These are phyloP conservation scores for Ambispora gerdemannii DNA, from an alignment of 192 early-diverging fungal species.

Conservation along the genomic window DNA sequence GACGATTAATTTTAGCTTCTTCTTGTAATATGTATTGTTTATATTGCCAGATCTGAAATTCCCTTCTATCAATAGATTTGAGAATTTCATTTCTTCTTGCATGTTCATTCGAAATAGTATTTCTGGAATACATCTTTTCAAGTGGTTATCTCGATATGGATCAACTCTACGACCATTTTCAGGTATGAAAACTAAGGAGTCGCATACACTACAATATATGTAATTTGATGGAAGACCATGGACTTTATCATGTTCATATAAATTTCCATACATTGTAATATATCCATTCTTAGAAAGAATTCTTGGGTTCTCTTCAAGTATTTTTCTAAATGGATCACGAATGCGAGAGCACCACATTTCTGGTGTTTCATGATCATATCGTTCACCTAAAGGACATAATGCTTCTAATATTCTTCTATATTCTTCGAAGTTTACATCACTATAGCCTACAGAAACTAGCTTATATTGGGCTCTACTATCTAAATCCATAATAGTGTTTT, in stretches of 20 bases:
- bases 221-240: background rate
- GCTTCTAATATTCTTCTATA: background rate
- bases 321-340: too few species aligned
- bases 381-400: background rate
- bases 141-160: background rate
- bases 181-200: conserved; percentile 18
- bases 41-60: conserved; percentile 10
- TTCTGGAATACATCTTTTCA: background rate
- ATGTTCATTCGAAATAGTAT: conserved; percentile 17
- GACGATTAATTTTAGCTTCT: too few species aligned
- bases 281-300: too few species aligned
- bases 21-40: conserved; percentile 18
- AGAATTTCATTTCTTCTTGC: conserved; percentile 14
- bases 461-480: background rate
- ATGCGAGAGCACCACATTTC: too few species aligned
- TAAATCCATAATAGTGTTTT: too few species aligned
- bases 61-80: conserved; percentile 11
- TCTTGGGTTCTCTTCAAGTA: too few species aligned
- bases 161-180: background rate
- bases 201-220: background rate
- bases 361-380: too few species aligned
- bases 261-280: too few species aligned
- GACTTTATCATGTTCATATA: background rate
- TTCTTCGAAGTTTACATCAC: background rate
- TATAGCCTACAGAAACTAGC: background rate